A percentile compares a stretch with the other conserved stretches of the same genome.
Evolutionary conservation across 2,329 filamentous ascomycete genomes (phyloP).

Genomic region (Ceratocystis destructans): DNA sequence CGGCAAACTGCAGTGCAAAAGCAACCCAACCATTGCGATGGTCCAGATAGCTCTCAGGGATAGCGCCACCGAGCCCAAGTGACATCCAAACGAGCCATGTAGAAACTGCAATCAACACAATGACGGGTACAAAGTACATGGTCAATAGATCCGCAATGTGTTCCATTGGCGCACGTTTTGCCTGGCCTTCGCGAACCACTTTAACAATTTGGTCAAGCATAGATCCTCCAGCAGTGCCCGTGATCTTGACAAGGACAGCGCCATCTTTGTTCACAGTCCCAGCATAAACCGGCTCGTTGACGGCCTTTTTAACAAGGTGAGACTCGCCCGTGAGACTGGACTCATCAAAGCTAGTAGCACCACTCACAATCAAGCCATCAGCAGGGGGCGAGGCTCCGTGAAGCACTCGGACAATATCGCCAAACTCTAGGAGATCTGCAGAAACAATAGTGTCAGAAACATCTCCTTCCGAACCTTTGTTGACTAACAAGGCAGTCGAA

Average conservation of each 20-base stretch:
- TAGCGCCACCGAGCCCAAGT: constrained; percentile 43
- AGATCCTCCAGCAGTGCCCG: constrained; percentile 50
- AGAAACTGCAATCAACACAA: constrained; percentile 53
- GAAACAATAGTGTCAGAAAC: constrained; percentile 31
- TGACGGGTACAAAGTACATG: constrained; percentile 61
- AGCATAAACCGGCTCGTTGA: constrained; percentile 53
- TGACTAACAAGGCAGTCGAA: constrained; percentile 58
- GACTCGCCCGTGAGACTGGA: constrained; percentile 78
- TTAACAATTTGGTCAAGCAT: constrained; percentile 72
- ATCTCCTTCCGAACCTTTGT: constrained; percentile 29
- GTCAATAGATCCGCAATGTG: constrained; percentile 60
- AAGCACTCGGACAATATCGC: constrained; percentile 59
- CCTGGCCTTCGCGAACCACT: constrained; percentile 64
- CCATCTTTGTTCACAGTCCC: constrained; percentile 61
- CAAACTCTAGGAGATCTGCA: constrained; percentile 60
- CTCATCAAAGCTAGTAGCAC: constrained; percentile 65
- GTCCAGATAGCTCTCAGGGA: constrained; percentile 45
- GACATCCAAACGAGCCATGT: constrained; percentile 62
- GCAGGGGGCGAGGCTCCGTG: constrained; percentile 74
- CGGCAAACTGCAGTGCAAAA: constrained; percentile 69
- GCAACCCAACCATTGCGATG: constrained; percentile 51
- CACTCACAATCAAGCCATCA: constrained; percentile 55
- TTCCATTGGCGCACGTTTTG: constrained; percentile 61
- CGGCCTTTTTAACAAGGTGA: constrained; percentile 46
- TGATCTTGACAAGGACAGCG: constrained; percentile 49